phyloP scores from a whole-genome alignment of 2,329 filamentous ascomycete species.

The Pseudocercospora musae region DNA sequence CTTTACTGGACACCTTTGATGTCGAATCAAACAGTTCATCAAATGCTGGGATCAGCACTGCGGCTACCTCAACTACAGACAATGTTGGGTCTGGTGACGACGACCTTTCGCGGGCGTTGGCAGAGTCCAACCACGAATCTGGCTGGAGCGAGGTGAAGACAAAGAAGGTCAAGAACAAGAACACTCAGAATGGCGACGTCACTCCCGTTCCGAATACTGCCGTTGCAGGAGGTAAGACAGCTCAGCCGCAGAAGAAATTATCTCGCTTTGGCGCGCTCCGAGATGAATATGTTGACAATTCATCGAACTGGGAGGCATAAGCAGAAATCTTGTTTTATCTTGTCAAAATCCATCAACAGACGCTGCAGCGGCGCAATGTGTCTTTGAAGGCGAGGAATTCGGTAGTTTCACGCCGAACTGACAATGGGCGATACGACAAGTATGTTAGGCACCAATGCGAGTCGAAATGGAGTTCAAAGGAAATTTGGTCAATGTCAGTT shows the following conservation, averaged over 20 bases:
- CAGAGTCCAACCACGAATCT: conserved; percentile 49
- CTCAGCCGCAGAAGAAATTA: neutral
- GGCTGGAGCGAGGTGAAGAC: conserved; percentile 61
- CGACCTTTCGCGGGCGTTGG: conserved; percentile 52
- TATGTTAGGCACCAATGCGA: neutral
- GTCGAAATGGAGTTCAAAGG: neutral
- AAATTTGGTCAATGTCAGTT: neutral
- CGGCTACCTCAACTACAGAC: conserved; percentile 41
- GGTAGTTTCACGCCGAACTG: neutral
- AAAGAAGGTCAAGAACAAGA: conserved; percentile 55
- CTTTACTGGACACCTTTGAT: conserved; percentile 53
- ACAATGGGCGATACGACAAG: neutral
- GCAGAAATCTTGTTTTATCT: neutral
- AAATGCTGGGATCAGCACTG: conserved; percentile 37
- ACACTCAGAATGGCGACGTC: conserved; percentile 18
- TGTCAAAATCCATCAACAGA: neutral
- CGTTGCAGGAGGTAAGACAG: neutral
- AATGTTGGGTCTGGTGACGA: conserved; percentile 58
- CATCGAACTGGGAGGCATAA: neutral
- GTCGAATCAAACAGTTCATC: conserved; percentile 41
- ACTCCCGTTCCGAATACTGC: conserved; percentile 11
- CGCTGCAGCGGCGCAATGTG: neutral
- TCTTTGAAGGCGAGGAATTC: neutral
- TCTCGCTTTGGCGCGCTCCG: neutral
- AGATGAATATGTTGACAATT: neutral